A percentile compares a stretch with the other conserved stretches of the same genome.
phyloP scores from a whole-genome alignment of 2,329 filamentous ascomycete species.

The Trichoderma sp. region DNA sequence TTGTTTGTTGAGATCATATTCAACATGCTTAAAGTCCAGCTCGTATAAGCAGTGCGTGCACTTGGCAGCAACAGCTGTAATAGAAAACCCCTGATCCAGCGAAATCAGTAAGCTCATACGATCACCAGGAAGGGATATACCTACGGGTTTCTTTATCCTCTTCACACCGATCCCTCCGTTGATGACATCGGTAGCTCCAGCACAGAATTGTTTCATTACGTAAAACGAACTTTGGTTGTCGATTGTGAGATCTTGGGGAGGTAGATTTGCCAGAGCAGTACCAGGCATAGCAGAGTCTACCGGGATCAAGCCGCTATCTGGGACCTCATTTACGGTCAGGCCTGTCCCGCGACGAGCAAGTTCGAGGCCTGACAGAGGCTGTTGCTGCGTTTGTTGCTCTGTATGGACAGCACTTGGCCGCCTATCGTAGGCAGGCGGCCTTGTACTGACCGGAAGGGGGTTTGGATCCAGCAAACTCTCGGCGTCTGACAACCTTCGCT shows the following conservation, averaged over 20 bases:
- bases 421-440: neutral
- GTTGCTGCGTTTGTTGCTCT: neutral
- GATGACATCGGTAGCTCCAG: constrained; percentile 53
- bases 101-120: neutral
- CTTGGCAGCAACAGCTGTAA: constrained; percentile 48
- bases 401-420: neutral
- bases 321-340: neutral
- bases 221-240: constrained; percentile 52
- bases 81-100: constrained; percentile 43
- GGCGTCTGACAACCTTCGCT: constrained; percentile 15
- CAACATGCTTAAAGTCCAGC: constrained; percentile 54
- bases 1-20: constrained; percentile 52
- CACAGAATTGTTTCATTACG: constrained; percentile 56
- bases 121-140: neutral
- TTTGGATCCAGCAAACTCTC: constrained; percentile 24
- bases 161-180: constrained; percentile 53
- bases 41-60: constrained; percentile 57
- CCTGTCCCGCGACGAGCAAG: neutral
- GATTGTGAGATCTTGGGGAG: constrained; percentile 44
- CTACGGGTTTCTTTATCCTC: constrained; percentile 52
- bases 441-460: constrained; percentile 1
- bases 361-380: neutral
- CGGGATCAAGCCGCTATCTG: constrained; percentile 29
- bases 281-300: constrained; percentile 25
- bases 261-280: constrained; percentile 7